Conservation (phyloP, 345 rosid species). For the Boechera divaricarpa region DNA sequence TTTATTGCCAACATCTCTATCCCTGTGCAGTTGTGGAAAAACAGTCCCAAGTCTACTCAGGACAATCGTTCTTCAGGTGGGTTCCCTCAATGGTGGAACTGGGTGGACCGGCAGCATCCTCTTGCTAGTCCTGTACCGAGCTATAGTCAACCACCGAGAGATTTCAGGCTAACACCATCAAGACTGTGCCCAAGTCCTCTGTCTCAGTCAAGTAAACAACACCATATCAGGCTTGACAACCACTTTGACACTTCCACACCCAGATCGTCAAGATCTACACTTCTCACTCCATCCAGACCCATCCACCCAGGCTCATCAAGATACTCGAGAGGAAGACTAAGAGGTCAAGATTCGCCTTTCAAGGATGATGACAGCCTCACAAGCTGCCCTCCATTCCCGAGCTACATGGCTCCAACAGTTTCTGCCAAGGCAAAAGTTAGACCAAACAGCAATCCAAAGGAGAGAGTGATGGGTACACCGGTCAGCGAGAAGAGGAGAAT, state of each 20-base stretch:
- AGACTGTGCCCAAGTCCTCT: constrained; percentile 71
- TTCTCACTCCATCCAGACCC: constrained; percentile 52
- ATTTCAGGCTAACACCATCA: constrained; percentile 44
- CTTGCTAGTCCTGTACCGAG: constrained; percentile 52
- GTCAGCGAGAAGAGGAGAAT: constrained; percentile 74
- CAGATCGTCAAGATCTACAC: constrained; percentile 66
- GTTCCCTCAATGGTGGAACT: constrained; percentile 96
- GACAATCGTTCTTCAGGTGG: constrained; percentile 60
- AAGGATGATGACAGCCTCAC: constrained; percentile 92
- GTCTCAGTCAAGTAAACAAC: constrained; percentile 56
- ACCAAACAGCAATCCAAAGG: constrained; percentile 80
- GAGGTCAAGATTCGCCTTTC: constrained; percentile 62
- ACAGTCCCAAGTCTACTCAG: constrained; percentile 47
- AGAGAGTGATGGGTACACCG: constrained; percentile 66
- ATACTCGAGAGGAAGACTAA: constrained; percentile 67
- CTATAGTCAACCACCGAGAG: constrained; percentile 45
- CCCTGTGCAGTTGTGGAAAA: constrained; percentile 63
- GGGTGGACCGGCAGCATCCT: constrained; percentile 82
- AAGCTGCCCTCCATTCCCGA: constrained; percentile 96
- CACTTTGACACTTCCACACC: constrained; percentile 48
- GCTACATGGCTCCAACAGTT: constrained; percentile 89
- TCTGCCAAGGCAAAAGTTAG: constrained; percentile 87
- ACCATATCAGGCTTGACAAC: constrained; percentile 46
- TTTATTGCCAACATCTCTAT: constrained; percentile 24
- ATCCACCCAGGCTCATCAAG: constrained; percentile 61